Base-by-base conservation (phyloP, 2,329 filamentous ascomycete species). In the Sclerotinia borealis region DNA sequence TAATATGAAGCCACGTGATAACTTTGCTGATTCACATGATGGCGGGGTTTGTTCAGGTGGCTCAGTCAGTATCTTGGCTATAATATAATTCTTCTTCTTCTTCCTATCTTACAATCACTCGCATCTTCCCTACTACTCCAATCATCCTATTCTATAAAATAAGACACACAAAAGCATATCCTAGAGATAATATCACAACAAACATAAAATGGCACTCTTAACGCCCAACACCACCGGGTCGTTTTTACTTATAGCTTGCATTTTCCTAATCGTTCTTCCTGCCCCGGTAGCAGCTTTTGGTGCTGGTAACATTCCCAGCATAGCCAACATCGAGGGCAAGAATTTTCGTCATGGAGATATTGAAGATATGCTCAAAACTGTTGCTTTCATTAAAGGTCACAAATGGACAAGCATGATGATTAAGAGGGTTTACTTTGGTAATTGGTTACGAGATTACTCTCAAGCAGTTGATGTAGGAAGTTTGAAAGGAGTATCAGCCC, bases 401-500 rank as follows among this genome's bases (percentile, higher is more conserved):
- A 93, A 93, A 79, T 95, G 91, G 91, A 90, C 89, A 1, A 86
- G 86, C 17, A 87, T 90, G 80, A 85, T 90, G 77, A 82, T 93
- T 60, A 89, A 89, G 77, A 83, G 90, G 62, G 87, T 88, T 36
- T 93, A 92, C 77, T 93, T 93, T 78, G 90, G 91, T 64, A 95
- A 95, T 76, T 95, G 91, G 90, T 79, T 93, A 10, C 66, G 91
- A 65, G 91, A 93, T 77, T 95, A 95, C 75, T 92, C 89, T 15
- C 90, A 93, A 72, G 91, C 90, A 41, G 83, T 93, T 75, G 91
- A 93, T 72, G 87, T 93, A 15, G 89, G 89, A 55, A 91, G 88
- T 65, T 76, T 95, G 66, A 93, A 92, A 77, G 87, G 86, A 65
- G 86, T 92, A 65, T 91, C 90, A 67, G 87, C 89, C 39, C 87